These are phyloP conservation scores for Zoysia pacifica DNA, from an alignment of 176 grass and related monocot species.

Conservation along the genomic window DNA sequence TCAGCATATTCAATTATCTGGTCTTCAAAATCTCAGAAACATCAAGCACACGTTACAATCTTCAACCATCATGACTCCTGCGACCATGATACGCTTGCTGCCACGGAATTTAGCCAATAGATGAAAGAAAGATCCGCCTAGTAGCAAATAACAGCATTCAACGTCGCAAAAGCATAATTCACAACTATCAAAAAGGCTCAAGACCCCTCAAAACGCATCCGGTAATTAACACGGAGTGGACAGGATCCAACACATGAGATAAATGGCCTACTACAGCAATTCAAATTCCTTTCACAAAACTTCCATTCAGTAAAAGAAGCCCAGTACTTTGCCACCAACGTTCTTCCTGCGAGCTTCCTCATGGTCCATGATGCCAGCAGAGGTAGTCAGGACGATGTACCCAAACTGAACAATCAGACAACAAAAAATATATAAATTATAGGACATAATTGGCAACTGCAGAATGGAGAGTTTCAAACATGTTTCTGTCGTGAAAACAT, in stretches of 20 bases:
- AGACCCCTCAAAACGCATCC: too few relatives aligned
- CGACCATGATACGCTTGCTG: too few relatives aligned
- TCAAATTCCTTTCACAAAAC: background rate
- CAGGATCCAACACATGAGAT: too few relatives aligned
- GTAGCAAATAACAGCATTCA: background rate
- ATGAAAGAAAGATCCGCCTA: background rate
- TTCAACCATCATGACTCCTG: too few relatives aligned
- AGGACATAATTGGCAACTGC: too few relatives aligned
- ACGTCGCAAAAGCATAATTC: background rate
- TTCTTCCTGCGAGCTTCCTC: conserved; percentile 82
- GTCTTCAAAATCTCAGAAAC: too few relatives aligned
- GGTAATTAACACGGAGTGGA: too few relatives aligned
- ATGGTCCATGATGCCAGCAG: conserved; percentile 77
- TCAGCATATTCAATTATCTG: too few relatives aligned
- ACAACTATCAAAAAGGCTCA: background rate
- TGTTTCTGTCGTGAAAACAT: background rate
- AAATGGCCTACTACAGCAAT: too few relatives aligned
- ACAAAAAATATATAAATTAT: background rate
- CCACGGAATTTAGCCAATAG: too few relatives aligned
- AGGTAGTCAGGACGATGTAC: conserved; percentile 75
- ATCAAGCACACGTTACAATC: too few relatives aligned
- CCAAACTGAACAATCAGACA: conserved; percentile 52
- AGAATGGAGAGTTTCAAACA: background rate
- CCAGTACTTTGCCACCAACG: conserved; percentile 5
- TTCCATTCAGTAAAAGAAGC: background rate